A percentile compares a stretch with the other conserved stretches of the same genome.
Evolutionary conservation across 2,329 filamentous ascomycete species (phyloP).

Genomic region (Plectosphaerella cucumerina): DNA sequence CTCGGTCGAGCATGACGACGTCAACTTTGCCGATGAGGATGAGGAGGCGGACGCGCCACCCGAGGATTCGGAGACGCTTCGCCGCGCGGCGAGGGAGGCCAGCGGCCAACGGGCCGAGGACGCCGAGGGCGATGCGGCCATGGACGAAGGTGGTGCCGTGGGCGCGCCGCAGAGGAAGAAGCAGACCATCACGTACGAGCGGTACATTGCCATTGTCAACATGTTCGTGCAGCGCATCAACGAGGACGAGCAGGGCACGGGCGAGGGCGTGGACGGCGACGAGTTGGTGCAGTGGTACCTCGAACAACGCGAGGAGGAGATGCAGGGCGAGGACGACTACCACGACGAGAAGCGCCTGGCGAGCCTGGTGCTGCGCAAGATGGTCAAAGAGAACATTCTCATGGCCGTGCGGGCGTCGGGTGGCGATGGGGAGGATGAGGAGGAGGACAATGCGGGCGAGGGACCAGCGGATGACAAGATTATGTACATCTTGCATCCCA

Average conservation of each 20-base stretch:
- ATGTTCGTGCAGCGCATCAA: slow-evolving; percentile 77
- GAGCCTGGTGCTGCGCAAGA: slow-evolving; percentile 85
- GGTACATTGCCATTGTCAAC: slow-evolving; percentile 89
- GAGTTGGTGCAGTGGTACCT: slow-evolving; percentile 85
- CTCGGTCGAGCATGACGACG: slow-evolving; percentile 94
- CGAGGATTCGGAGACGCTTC: slow-evolving; percentile 42
- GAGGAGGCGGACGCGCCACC: slow-evolving; percentile 49
- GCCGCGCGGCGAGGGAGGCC: slow-evolving; percentile 30
- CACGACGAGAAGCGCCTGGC: slow-evolving; percentile 69
- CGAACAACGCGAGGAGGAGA: slow-evolving; percentile 80
- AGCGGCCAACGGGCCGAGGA: slow-evolving; percentile 41
- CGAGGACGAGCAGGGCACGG: slow-evolving; percentile 70
- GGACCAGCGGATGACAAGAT: slow-evolving; percentile 39
- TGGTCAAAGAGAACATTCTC: slow-evolving; percentile 94
- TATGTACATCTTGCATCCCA: slow-evolving; percentile 90
- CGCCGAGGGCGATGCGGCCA: slow-evolving; percentile 41
- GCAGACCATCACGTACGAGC: slow-evolving; percentile 92
- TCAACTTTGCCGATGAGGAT: slow-evolving; percentile 84
- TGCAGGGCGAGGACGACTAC: slow-evolving; percentile 77
- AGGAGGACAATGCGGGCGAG: slow-evolving; percentile 39
- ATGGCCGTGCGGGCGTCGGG: slow-evolving; percentile 69
- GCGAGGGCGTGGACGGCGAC: slow-evolving; percentile 82
- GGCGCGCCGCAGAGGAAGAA: slow-evolving; percentile 48
- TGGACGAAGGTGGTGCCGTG: slow-evolving; percentile 32
- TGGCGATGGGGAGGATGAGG: slow-evolving; percentile 28